Conservation (phyloP, 148 eudicot genomes). For the Suaeda aralocaspica region DNA sequence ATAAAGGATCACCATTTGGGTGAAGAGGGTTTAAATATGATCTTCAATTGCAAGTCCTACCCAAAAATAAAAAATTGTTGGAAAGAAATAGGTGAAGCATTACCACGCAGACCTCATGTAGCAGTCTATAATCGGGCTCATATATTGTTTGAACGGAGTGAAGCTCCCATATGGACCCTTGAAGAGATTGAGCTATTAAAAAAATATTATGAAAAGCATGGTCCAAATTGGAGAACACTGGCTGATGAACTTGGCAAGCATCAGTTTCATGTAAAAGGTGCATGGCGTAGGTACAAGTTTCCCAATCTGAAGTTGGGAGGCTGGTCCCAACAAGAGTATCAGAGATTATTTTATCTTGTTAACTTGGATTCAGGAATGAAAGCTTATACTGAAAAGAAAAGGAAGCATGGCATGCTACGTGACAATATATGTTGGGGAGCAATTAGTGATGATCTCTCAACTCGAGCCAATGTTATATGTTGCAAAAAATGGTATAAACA, state of each 20-base stretch:
- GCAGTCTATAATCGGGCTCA: slow-evolving; percentile 34
- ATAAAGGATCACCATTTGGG: slow-evolving; percentile 31
- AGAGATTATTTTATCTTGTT: slow-evolving; percentile 33
- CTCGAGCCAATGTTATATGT: slow-evolving; percentile 23
- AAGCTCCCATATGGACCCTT: slow-evolving; percentile 29
- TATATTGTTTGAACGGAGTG: slow-evolving; percentile 33
- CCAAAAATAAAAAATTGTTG: slow-evolving; percentile 34
- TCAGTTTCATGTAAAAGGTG: slow-evolving; percentile 32
- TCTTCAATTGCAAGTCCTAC: slow-evolving; percentile 25
- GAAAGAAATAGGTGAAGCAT: slow-evolving; percentile 29
- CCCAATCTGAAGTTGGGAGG: slow-evolving; percentile 25
- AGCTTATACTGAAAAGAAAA: slow-evolving; percentile 27
- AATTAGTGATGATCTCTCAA: slow-evolving; percentile 24
- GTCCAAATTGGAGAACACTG: slow-evolving; percentile 33
- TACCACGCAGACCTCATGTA: slow-evolving; percentile 30
- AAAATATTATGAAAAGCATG: slow-evolving; percentile 24
- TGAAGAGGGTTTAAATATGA: slow-evolving; percentile 36
- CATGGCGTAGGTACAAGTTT: slow-evolving; percentile 23
- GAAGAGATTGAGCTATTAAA: slow-evolving; percentile 31
- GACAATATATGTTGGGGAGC: slow-evolving; percentile 44
- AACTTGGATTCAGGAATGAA: slow-evolving; percentile 30
- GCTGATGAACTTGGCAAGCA: slow-evolving; percentile 36
- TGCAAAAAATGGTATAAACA: slow-evolving; percentile 35
- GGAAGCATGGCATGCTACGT: slow-evolving; percentile 36
- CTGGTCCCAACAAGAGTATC: slow-evolving; percentile 44